Evolutionary conservation across 2,329 filamentous ascomycete species (phyloP).

Genomic region (Diaporthe amygdali): DNA sequence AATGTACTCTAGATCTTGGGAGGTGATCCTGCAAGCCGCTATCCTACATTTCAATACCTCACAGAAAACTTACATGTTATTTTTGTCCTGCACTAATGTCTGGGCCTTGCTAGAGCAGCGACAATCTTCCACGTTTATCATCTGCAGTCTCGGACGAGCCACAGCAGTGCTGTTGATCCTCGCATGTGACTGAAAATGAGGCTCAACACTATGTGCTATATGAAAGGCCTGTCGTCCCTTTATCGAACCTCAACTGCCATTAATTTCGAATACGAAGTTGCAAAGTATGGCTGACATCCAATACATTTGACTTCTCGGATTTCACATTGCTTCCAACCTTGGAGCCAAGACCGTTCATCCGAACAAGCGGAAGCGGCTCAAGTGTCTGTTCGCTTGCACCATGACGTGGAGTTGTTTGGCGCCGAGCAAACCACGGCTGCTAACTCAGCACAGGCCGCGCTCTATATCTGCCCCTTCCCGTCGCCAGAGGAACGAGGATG

Average conservation of each 20-base stretch:
- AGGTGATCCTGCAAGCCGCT: too few species aligned
- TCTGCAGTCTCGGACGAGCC: neutral
- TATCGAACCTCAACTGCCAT: neutral
- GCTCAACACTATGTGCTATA: neutral
- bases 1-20: neutral
- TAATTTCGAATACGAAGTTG: neutral
- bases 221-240: neutral
- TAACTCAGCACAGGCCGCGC: neutral
- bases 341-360: neutral
- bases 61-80: neutral
- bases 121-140: neutral
- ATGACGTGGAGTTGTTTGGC: neutral
- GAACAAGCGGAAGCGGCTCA: neutral
- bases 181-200: neutral
- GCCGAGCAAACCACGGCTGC: neutral
- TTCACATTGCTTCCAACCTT: neutral
- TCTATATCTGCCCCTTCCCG: neutral
- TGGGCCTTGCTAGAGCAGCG: neutral
- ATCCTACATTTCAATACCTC: too few species aligned
- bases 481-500: neutral
- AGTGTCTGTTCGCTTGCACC: neutral
- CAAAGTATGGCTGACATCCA: neutral
- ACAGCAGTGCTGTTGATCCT: neutral
- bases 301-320: neutral
- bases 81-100: neutral